phyloP scores from a whole-genome alignment of 2,329 filamentous ascomycete genomes.

The Alternaria brassicae region DNA sequence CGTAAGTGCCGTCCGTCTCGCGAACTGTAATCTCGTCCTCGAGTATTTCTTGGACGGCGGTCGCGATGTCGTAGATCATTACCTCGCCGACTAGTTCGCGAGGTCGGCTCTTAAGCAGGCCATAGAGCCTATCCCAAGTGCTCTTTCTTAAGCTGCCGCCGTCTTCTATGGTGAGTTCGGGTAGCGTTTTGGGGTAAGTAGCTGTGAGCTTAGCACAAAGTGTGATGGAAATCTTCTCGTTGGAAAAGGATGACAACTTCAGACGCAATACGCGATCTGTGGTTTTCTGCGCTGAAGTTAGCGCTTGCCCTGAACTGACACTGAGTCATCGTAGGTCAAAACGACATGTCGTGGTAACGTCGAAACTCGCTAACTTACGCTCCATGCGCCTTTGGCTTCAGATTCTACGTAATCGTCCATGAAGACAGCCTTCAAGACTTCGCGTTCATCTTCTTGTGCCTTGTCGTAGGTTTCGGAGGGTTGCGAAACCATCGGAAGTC shows the following conservation, averaged over 20 bases:
- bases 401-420: constrained; percentile 84
- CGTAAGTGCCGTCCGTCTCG: constrained; percentile 76
- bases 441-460: constrained; percentile 85
- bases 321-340: neutral
- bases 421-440: constrained; percentile 86
- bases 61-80: constrained; percentile 69
- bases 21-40: constrained; percentile 85
- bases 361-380: constrained; percentile 61
- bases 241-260: constrained; percentile 74
- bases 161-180: constrained; percentile 73
- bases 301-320: neutral
- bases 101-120: constrained; percentile 72
- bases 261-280: constrained; percentile 83
- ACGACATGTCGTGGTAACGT: neutral
- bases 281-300: constrained; percentile 65
- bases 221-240: constrained; percentile 73
- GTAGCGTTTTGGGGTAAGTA: constrained; percentile 87
- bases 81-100: constrained; percentile 68
- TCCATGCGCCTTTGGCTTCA: constrained; percentile 79
- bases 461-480: constrained; percentile 73
- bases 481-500: constrained; percentile 40
- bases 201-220: constrained; percentile 84
- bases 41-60: constrained; percentile 71
- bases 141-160: constrained; percentile 71
- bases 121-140: constrained; percentile 73